Evolutionary conservation across 1,139 yeast species (phyloP).

Genomic region (Hemisphaericaspora subhashii): DNA sequence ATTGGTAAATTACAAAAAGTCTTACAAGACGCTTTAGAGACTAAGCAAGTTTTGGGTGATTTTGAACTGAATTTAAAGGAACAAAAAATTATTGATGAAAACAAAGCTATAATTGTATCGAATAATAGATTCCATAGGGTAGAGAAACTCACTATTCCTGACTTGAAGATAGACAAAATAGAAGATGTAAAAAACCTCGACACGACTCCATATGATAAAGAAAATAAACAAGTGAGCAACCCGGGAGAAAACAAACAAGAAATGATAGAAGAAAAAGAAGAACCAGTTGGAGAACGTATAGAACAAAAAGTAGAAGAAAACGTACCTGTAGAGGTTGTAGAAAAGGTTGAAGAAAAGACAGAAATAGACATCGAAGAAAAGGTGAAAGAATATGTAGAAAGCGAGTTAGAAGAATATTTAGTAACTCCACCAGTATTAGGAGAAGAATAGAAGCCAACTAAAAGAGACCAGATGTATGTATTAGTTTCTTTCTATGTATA

Average conservation of each 20-base stretch:
- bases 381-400: too few relatives aligned
- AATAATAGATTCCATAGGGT: slow-evolving; percentile 1
- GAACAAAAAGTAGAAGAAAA: not conserved
- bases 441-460: too few relatives aligned
- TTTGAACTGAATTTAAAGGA: not conserved
- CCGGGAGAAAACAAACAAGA: slow-evolving; percentile 3
- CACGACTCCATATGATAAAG: slow-evolving; percentile 17
- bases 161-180: slow-evolving; percentile 18
- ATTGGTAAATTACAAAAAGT: slow-evolving; percentile 8
- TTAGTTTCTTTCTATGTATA: too few relatives aligned
- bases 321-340: slow-evolving; percentile 1
- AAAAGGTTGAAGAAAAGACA: not conserved
- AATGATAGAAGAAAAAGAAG: slow-evolving; percentile 7
- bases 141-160: not conserved
- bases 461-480: too few relatives aligned
- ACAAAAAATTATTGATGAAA: not conserved
- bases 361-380: not conserved
- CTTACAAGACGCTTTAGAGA: slow-evolving; percentile 7
- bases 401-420: too few relatives aligned
- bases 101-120: not conserved
- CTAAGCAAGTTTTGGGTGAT: slow-evolving; percentile 7
- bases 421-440: too few relatives aligned
- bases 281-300: not conserved
- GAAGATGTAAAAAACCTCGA: slow-evolving; percentile 30
- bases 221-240: not conserved